phyloP scores from a whole-genome alignment of 148 eudicot species.

The Dianthus caryophyllus region DNA sequence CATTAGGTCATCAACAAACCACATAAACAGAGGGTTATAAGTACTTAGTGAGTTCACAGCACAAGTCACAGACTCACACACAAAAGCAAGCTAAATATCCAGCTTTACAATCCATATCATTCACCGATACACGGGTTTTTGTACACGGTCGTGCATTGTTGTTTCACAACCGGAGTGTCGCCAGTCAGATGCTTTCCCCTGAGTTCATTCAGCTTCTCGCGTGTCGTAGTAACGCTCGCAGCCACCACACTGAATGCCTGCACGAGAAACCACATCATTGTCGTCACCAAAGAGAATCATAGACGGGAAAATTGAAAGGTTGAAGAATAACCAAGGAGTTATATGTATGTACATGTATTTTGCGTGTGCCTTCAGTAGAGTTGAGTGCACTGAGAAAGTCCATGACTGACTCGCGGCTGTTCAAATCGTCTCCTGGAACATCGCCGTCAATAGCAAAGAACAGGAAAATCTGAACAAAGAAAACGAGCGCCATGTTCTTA shows the following conservation, averaged over 20 bases:
- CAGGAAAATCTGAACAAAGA: conserved; percentile 6
- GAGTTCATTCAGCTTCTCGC: neutral
- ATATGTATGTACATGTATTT: neutral
- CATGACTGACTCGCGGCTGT: conserved; percentile 15
- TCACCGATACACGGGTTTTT: no score
- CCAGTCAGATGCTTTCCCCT: neutral
- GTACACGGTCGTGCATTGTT: no score
- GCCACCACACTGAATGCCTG: neutral
- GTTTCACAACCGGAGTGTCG: neutral
- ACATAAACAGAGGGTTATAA: no score
- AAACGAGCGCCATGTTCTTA: neutral
- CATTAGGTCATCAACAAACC: neutral
- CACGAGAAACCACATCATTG: neutral
- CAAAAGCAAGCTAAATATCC: neutral
- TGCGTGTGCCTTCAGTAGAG: conserved; percentile 5
- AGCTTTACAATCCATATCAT: no score
- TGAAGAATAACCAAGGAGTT: neutral
- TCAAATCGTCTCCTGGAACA: neutral
- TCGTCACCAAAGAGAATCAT: no score
- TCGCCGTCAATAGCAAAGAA: conserved; percentile 15
- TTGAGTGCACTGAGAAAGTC: conserved; percentile 17
- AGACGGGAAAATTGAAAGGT: no score
- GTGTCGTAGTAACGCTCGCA: neutral
- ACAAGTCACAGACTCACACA: neutral
- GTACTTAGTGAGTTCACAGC: neutral